Evolutionary conservation across 2,329 filamentous ascomycete genomes (phyloP), one percentile per base, ranked within the genome.

Genomic region (Fusarium virguliforme): DNA sequence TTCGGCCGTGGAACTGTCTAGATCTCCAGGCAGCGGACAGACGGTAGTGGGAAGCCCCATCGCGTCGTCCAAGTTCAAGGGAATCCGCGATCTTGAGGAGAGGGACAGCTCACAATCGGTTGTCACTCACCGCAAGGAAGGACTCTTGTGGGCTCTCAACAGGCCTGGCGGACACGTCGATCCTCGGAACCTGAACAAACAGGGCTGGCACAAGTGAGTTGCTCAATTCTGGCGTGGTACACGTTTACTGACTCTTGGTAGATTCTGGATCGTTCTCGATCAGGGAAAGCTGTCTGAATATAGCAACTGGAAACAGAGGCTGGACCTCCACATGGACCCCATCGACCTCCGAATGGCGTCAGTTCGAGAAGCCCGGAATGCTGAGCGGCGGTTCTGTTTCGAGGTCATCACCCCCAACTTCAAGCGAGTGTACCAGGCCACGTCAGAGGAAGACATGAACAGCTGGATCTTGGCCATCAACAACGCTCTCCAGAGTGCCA

Each of bases 191-290:
- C 85, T 99, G 74, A 98, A 98, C 78, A 98, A 98, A 80, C 94
- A 97, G 81, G 95, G 94, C 56, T 99, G 96, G 96, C 96, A 99
- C 81, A 99, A 99, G 93, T 97, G 85, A 83, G 92, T 88, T 55
- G 15, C 58, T 8, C 38, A 35, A 18, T 9, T 24, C 4, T n/a
- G 32, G 35, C 37, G 28, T 10, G 22, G 6, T 4, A 26, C 53
- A 15, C n/a, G 8, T 46, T 26, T 46, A 38, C 75, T 78, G 62
- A 76, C 53, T 24, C 54, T 32, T 15, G n/a, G 4, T 24, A 97
- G 94, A 78, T 99, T 98, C 82, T 99, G 96, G 96, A 97, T 99
- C 71, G 96, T 99, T 3, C 86, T 99, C 48, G 97, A 98, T 79
- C 95, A 97, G 81, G 96, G 96, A 26, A 97, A 96, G 79, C 87